Evolutionary conservation across 257 asterid genomes (phyloP).

Genomic region (Leptodermis oblonga): DNA sequence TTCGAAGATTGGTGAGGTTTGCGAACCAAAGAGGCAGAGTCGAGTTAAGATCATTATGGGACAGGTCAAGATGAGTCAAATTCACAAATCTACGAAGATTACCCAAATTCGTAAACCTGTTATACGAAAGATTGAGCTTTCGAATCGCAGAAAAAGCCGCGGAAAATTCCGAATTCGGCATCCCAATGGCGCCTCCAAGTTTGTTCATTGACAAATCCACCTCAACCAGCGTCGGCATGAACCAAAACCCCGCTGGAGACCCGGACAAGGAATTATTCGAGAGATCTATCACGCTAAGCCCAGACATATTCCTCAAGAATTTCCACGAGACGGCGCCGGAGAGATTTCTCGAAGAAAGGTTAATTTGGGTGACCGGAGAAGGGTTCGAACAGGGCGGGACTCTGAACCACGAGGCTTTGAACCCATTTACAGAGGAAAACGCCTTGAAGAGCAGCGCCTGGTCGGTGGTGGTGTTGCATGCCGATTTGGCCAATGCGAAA

Average conservation of each 20-base stretch:
- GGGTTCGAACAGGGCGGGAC: slow-evolving; percentile 38
- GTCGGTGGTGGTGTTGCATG: slow-evolving; percentile 49
- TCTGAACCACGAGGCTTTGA: slow-evolving; percentile 53
- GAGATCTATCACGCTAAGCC: slow-evolving; percentile 60
- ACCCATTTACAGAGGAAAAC: slow-evolving; percentile 66
- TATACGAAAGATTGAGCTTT: slow-evolving; percentile 58
- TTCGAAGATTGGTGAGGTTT: slow-evolving; percentile 56
- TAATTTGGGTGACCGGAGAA: slow-evolving; percentile 35
- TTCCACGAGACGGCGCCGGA: slow-evolving; percentile 73
- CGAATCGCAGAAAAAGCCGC: slow-evolving; percentile 27
- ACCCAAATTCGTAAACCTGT: slow-evolving; percentile 66
- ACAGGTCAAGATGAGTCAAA: slow-evolving; percentile 48
- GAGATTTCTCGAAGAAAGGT: slow-evolving; percentile 58
- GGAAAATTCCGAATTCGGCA: slow-evolving; percentile 15
- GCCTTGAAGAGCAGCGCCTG: slow-evolving; percentile 44
- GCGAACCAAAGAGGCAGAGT: slow-evolving; percentile 49
- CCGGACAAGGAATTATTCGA: slow-evolving; percentile 68
- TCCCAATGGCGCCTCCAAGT: slow-evolving; percentile 60
- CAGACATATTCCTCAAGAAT: slow-evolving; percentile 52
- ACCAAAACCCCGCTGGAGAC: slow-evolving; percentile 50
- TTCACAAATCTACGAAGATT: slow-evolving; percentile 35
- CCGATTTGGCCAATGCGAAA: slow-evolving; percentile 29
- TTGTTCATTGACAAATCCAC: slow-evolving; percentile 62
- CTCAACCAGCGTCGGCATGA: slow-evolving; percentile 44
- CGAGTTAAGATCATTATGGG: slow-evolving; percentile 46